Evolutionary conservation across 2,329 filamentous ascomycete species (phyloP).

Genomic region (Talaromyces sp.): DNA sequence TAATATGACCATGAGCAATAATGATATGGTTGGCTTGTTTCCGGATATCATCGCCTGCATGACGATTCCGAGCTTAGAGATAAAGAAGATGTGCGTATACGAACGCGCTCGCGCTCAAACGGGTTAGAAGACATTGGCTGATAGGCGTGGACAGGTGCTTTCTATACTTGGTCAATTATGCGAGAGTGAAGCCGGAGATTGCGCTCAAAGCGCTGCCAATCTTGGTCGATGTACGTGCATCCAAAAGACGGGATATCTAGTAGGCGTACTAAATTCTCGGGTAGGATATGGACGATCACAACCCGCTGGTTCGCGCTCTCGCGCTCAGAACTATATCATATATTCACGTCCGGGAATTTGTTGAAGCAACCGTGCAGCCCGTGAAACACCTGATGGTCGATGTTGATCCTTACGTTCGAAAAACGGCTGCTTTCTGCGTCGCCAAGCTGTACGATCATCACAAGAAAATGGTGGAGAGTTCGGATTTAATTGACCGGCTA

Average conservation of each 20-base stretch:
- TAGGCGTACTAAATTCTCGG: neutral
- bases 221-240: slow-evolving; percentile 63
- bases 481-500: slow-evolving; percentile 85
- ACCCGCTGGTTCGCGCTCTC: slow-evolving; percentile 86
- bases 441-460: slow-evolving; percentile 98
- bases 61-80: slow-evolving; percentile 89
- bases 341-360: slow-evolving; percentile 92
- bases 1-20: slow-evolving; percentile 99
- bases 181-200: slow-evolving; percentile 87
- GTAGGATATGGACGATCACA: slow-evolving; percentile 88
- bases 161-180: slow-evolving; percentile 94
- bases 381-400: slow-evolving; percentile 81
- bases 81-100: slow-evolving; percentile 88
- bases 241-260: neutral
- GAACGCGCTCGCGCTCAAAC: neutral
- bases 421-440: slow-evolving; percentile 93
- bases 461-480: slow-evolving; percentile 79
- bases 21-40: slow-evolving; percentile 97
- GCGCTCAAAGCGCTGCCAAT: slow-evolving; percentile 89
- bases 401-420: slow-evolving; percentile 90
- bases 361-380: slow-evolving; percentile 81
- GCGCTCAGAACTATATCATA: slow-evolving; percentile 95
- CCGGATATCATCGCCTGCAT: slow-evolving; percentile 94
- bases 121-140: slow-evolving; percentile 10
- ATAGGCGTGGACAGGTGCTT: slow-evolving; percentile 69